Conservation (phyloP, 768 basidiomycete species). For the Phylloporus arenicola region DNA sequence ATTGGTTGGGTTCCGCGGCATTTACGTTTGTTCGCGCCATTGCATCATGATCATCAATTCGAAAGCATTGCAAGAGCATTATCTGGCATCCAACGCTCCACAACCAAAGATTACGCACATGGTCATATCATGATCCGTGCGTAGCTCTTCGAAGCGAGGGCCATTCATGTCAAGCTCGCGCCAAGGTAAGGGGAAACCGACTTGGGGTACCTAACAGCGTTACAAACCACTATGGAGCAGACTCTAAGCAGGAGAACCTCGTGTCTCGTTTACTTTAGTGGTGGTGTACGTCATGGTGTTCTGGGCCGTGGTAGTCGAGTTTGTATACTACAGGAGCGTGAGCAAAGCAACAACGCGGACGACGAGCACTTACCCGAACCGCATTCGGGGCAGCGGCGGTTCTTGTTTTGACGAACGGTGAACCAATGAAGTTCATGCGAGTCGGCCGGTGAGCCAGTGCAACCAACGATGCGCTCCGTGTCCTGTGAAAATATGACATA, state of each 20-base stretch:
- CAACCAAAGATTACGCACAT: not conserved
- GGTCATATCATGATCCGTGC: too few species aligned
- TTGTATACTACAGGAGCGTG: constrained; percentile 51
- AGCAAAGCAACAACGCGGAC: not conserved
- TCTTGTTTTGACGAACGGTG: constrained; percentile 56
- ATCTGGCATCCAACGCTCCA: not conserved
- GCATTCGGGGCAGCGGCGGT: constrained; percentile 85
- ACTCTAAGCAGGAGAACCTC: constrained; percentile 8
- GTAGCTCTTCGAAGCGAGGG: not conserved
- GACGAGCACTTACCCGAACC: constrained; percentile 66
- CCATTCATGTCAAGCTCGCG: not conserved
- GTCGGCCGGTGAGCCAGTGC: constrained; percentile 92
- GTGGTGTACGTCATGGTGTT: constrained; percentile 45
- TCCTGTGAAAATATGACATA: constrained; percentile 44
- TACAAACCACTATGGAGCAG: constrained; percentile 14
- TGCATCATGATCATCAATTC: not conserved
- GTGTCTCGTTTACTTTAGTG: constrained; percentile 28
- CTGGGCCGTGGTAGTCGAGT: constrained; percentile 65
- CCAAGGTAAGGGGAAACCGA: not conserved
- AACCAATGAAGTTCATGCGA: constrained; percentile 94
- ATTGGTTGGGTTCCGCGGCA: not conserved
- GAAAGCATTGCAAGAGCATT: not conserved
- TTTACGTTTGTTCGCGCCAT: not conserved
- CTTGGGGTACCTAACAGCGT: constrained; percentile 1
- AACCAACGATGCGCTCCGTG: constrained; percentile 80